Conservation (phyloP, 2,329 filamentous ascomycete genomes). For the Ascocoryne sarcoides region DNA sequence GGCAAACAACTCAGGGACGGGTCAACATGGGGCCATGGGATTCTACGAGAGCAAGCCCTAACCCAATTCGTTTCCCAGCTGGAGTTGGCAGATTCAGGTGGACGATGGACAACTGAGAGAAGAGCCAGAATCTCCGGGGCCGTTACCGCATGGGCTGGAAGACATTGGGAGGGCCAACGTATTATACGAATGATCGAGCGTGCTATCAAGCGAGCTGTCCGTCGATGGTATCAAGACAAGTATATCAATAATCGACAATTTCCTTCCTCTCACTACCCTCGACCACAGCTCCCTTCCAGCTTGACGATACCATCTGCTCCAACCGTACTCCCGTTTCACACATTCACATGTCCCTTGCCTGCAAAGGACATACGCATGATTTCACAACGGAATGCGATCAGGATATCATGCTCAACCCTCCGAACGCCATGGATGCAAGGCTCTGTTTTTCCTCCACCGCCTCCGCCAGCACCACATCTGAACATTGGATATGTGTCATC, state of each 20-base stretch:
- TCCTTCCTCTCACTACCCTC: constrained; percentile 50
- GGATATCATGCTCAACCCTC: constrained; percentile 86
- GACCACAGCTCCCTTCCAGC: constrained; percentile 63
- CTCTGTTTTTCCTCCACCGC: constrained; percentile 75
- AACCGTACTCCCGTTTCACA: constrained; percentile 93
- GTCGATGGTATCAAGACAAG: constrained; percentile 82
- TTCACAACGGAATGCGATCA: constrained; percentile 85
- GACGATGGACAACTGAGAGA: constrained; percentile 28
- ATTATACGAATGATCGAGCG: constrained; percentile 79
- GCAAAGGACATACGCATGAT: constrained; percentile 89
- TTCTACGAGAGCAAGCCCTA: constrained; percentile 49
- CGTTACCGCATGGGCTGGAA: constrained; percentile 54
- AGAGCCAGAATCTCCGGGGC: constrained; percentile 28
- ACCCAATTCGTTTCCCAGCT: constrained; percentile 31
- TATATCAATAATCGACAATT: constrained; percentile 55
- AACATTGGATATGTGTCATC: constrained; percentile 95
- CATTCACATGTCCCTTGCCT: constrained; percentile 88
- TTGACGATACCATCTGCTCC: constrained; percentile 79
- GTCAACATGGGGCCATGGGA: constrained; percentile 72
- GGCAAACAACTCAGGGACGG: constrained; percentile 80
- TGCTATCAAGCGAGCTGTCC: constrained; percentile 65
- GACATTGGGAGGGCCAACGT: constrained; percentile 81
- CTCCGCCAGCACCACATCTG: constrained; percentile 72
- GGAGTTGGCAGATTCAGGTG: constrained; percentile 26
- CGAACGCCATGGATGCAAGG: constrained; percentile 76